Base-by-base conservation (phyloP, 805 yeast species). In the Candida patagonica region DNA sequence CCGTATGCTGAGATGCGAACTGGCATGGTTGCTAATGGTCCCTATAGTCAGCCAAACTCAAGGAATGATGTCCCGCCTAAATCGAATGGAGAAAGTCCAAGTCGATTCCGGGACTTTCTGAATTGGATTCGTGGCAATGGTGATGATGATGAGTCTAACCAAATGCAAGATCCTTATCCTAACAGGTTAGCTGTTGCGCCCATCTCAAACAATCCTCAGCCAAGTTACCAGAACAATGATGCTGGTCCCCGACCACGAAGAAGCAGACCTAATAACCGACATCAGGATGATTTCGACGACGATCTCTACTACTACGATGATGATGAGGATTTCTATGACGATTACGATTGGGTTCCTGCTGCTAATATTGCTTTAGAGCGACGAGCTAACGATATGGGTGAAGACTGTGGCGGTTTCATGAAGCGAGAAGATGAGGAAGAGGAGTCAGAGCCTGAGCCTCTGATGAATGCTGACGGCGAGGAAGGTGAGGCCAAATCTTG, bases 241-340 rank as follows among this genome's bases (percentile, higher is more conserved):
- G 12, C 4, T 26, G 15, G 12, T 15, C 29, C 29, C 29, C 29
- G 12, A n/a, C 29, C 29, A n/a, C 29, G n/a, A n/a, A n/a, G n/a
- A n/a, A n/a, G n/a, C n/a, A n/a, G n/a, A n/a, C n/a, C n/a, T 16
- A 27, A 33, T 22, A 10, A 21, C 15, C 24, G 13, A 4, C 27
- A 19, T 26, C 16, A 35, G 10, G 25, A 35, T 25, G 8, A 13
- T 5, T 24, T 7, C 16, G 30, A 26, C 5, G 31, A 35, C 6
- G 38, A 25, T 4, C 32, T 26, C 31, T 23, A 35, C 19, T 35
- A 25, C 32, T 35, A 35, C 25, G 16, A 25, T 22, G 38, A 35
- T 16, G 26, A 27, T 16, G 9, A 22, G 9, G 30, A 25, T 24
- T 17, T n/a, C n/a, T 26, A 25, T 22, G 38, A 35, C 22, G 26